Evolutionary conservation across 805 yeast species (phyloP).

Genomic region (Wickerhamiella spandovensis): DNA sequence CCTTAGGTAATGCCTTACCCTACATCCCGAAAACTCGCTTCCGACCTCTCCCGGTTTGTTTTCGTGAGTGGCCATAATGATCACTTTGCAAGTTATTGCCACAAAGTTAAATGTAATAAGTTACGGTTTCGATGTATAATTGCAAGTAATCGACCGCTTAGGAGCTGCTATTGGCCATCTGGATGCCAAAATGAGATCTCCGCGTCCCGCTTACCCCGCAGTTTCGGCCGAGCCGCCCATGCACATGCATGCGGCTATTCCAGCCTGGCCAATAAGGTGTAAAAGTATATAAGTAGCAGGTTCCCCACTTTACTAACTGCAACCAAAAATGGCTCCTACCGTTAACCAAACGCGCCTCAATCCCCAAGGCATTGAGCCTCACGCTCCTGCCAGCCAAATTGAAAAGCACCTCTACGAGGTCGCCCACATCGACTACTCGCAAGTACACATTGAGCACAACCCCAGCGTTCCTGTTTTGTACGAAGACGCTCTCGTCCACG

Average conservation of each 20-base stretch:
- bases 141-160: neutral
- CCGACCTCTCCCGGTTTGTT: neutral
- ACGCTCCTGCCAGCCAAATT: conserved; percentile 28
- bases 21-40: neutral
- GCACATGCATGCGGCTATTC: neutral
- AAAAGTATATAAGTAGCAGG: neutral
- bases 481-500: conserved; percentile 79
- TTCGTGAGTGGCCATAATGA: neutral
- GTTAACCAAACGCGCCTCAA: conserved; percentile 31
- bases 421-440: conserved; percentile 31
- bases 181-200: neutral
- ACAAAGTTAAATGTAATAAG: neutral
- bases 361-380: conserved; percentile 31
- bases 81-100: neutral
- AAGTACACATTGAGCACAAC: conserved; percentile 48
- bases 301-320: neutral
- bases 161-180: neutral
- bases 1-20: neutral
- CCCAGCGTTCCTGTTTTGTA: conserved; percentile 86
- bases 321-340: conserved; percentile 21
- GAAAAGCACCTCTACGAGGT: conserved; percentile 28
- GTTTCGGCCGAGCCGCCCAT: neutral
- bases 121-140: too few relatives aligned
- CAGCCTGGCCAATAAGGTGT: neutral
- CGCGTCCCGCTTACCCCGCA: neutral